A percentile compares a stretch with the other conserved stretches of the same genome.
Conservation (phyloP, 75 land plant genomes). For the Larix kaempferi region DNA sequence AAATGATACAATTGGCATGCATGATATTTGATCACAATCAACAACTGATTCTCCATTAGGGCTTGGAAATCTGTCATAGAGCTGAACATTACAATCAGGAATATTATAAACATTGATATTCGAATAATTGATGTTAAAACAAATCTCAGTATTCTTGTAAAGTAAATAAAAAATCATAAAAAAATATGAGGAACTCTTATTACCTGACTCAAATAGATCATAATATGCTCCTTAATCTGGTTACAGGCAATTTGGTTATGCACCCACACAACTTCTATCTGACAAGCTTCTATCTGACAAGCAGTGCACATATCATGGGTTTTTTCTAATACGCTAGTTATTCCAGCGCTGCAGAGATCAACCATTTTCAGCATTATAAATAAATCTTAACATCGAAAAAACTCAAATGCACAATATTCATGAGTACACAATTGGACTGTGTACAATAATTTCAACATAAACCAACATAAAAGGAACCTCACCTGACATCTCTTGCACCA, state of each 20-base stretch:
- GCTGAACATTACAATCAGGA: conserved; percentile 17
- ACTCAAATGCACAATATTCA: not conserved
- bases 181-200: not conserved
- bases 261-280: conserved; percentile 84
- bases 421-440: not conserved
- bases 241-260: conserved; percentile 59
- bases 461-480: not conserved
- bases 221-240: conserved; percentile 44
- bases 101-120: not conserved
- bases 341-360: conserved; percentile 23
- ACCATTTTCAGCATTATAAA: not conserved
- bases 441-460: not conserved
- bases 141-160: not conserved
- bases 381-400: not conserved
- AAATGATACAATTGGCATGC: conserved; percentile 43
- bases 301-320: conserved; percentile 32
- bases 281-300: no score
- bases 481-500: conserved; percentile 14
- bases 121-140: not conserved
- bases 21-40: conserved; percentile 32
- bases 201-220: conserved; percentile 66
- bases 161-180: not conserved
- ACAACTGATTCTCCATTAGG: conserved; percentile 56
- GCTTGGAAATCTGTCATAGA: conserved; percentile 55
- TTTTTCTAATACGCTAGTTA: conserved; percentile 54